Conservation (phyloP, 352 stramenopile genomes). For the Pythium angustatum region DNA sequence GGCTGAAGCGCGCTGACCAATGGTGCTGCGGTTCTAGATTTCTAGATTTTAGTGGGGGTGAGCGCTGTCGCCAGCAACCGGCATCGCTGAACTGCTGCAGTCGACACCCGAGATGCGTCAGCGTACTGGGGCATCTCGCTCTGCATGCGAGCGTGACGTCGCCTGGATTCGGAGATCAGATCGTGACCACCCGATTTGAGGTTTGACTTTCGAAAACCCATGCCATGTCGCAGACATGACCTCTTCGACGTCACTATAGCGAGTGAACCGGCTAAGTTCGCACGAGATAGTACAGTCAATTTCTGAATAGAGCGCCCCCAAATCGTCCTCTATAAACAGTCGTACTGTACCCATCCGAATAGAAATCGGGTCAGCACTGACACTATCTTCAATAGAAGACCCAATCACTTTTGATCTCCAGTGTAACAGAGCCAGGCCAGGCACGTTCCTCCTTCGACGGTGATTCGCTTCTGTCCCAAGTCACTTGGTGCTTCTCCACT, state of each 20-base stretch:
- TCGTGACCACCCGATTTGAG: too few relatives aligned
- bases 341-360: slow-evolving; percentile 11
- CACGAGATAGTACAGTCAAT: not conserved
- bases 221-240: not conserved
- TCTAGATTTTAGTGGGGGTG: not conserved
- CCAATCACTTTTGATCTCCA: not conserved
- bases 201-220: too few relatives aligned
- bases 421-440: slow-evolving; percentile 8
- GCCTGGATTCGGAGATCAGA: not conserved
- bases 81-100: not conserved
- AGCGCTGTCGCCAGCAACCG: not conserved
- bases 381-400: not conserved
- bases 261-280: not conserved
- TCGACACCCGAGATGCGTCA: too few relatives aligned
- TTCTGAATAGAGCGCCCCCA: slow-evolving; percentile 2
- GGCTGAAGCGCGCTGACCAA: not conserved
- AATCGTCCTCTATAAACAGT: not conserved
- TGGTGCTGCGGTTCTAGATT: not conserved
- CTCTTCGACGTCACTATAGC: not conserved
- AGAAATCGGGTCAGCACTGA: not conserved
- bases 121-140: not conserved
- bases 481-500: not conserved
- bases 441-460: slow-evolving; percentile 18
- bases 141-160: not conserved
- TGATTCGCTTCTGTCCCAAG: slow-evolving; percentile 12